phyloP scores from a whole-genome alignment of 306 rosid species.

The Gastrolobium villosum region DNA sequence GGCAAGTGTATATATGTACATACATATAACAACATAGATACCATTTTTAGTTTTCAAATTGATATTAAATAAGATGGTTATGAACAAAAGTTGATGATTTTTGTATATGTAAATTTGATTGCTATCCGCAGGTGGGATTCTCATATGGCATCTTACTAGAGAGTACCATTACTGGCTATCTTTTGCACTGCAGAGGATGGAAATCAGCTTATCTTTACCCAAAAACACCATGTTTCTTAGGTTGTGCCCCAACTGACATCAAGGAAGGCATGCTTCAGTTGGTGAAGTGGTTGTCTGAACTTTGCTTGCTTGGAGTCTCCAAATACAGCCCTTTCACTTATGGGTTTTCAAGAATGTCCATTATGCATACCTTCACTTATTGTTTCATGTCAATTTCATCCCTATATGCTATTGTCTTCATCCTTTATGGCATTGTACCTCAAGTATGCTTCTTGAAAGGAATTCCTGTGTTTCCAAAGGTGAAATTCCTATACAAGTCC shows the following conservation, averaged over 20 bases:
- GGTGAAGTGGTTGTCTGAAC: slow-evolving; percentile 55
- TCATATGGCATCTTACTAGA: slow-evolving; percentile 53
- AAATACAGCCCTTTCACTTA: slow-evolving; percentile 53
- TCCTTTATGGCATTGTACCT: slow-evolving; percentile 56
- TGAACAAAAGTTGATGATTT: not conserved
- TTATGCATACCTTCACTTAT: slow-evolving; percentile 39
- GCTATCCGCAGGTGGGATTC: slow-evolving; percentile 48
- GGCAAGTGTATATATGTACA: slow-evolving; percentile 41
- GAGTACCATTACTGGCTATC: slow-evolving; percentile 52
- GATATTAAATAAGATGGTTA: not conserved
- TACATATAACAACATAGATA: not conserved
- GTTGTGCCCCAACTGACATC: slow-evolving; percentile 57
- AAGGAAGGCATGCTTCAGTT: slow-evolving; percentile 57
- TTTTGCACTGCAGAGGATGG: slow-evolving; percentile 58
- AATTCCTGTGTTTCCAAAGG: slow-evolving; percentile 55
- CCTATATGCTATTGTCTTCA: slow-evolving; percentile 39
- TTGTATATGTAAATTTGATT: not conserved
- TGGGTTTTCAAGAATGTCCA: slow-evolving; percentile 51
- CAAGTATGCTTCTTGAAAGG: slow-evolving; percentile 58
- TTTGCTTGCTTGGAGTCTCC: slow-evolving; percentile 46
- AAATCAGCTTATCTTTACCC: slow-evolving; percentile 57
- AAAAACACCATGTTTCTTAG: slow-evolving; percentile 56
- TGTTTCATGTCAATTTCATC: slow-evolving; percentile 47
- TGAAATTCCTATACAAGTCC: not conserved
- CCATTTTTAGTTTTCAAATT: not conserved